Evolutionary conservation across 176 grass and related monocot species (phyloP), one percentile per base, ranked within the genome.

Genomic region (Miscanthus lutarioriparius): DNA sequence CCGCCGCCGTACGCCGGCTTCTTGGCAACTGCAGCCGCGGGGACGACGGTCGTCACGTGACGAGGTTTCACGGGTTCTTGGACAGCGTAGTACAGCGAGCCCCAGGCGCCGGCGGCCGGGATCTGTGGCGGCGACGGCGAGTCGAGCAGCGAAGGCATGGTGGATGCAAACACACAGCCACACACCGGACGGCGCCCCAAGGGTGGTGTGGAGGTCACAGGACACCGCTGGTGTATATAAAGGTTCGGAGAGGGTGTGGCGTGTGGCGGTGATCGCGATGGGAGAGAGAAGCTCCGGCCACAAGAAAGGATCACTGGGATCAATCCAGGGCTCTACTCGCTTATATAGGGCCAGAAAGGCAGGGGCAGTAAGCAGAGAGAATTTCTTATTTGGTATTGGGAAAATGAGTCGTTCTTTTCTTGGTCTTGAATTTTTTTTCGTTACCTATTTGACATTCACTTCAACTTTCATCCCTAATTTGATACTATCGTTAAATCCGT

Each of bases 261-360:
- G 35, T 51, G 53, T 22, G 80, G 70, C 56, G 77, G 8, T 1
- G 83, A 77, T 16, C 45, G 73, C 70, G 82, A 70, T 19, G 22
- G 59, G 67, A 36, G 15, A 36, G 80, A 68, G 30, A 22, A 28
- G 70, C 26, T 70, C 28, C 20, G 20, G 75, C 30, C 49, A 76
- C 78, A 16, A 48, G 87, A 64, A 15, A 23, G 20, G 77, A 16
- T 14, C 26, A 28, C 23, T 64, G 76, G 61, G 40, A 80, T 48
- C 77, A 67, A 37, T 66, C 26, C n/a, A 47, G 5, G 64, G 28
- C 30, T 76, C 39, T 40, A 13, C 56, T 59, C 8, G 33, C 72
- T 86, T 86, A 86, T 90, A 90, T 83, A 90, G 79, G 73, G 54
- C 19, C 19, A 69, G 56, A 15, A 15, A 64, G 70, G 41, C 22